Evolutionary conservation across 2,329 filamentous ascomycete genomes (phyloP).

Genomic region (Penicillium sumatraense): DNA sequence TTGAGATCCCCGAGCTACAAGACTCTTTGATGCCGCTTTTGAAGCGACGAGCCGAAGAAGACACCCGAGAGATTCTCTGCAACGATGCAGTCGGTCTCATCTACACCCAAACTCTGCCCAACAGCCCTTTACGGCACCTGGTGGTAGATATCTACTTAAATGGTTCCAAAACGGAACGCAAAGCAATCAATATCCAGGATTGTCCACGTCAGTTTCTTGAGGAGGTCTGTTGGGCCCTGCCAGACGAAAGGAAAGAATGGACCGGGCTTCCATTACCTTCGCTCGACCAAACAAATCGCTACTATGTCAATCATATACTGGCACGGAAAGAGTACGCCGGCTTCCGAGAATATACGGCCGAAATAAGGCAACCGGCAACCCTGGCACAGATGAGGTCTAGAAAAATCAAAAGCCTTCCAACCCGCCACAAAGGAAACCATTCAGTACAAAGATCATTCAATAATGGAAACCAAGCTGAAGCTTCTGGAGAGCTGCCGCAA

Average conservation of each 20-base stretch:
- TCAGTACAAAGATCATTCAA: neutral
- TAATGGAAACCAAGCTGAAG: neutral
- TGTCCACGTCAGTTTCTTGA: constrained; percentile 7
- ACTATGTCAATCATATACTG: neutral
- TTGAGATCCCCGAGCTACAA: constrained; percentile 8
- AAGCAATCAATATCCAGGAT: neutral
- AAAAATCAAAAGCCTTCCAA: neutral
- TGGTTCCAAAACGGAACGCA: neutral
- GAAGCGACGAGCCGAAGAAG: neutral
- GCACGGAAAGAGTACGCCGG: neutral
- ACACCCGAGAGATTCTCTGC: neutral
- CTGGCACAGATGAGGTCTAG: constrained; percentile 1
- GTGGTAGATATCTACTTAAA: constrained; percentile 6
- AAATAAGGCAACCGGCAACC: neutral
- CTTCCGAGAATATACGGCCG: neutral
- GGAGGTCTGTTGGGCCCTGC: constrained; percentile 1
- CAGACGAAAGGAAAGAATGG: neutral
- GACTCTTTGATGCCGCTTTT: constrained; percentile 6
- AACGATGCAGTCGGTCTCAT: neutral
- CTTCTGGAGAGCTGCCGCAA: neutral
- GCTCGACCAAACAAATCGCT: neutral
- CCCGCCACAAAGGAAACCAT: neutral
- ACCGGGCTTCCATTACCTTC: neutral
- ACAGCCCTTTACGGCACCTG: constrained; percentile 3
- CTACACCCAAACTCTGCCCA: constrained; percentile 4